phyloP scores from a whole-genome alignment of 257 asterid genomes.

The Rauvolfia tetraphylla region DNA sequence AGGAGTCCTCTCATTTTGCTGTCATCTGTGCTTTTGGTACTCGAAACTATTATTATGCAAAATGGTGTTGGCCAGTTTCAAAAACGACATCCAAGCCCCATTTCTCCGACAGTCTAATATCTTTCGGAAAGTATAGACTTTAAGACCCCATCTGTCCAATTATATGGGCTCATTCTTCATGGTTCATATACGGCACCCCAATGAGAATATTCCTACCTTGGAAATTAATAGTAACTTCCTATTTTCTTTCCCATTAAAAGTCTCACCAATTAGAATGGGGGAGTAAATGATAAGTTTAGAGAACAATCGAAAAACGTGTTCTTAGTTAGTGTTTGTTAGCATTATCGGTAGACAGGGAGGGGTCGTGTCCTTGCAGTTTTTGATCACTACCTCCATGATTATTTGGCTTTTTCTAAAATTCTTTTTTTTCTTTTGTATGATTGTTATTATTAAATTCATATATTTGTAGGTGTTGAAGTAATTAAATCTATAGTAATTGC shows the following conservation, averaged over 20 bases:
- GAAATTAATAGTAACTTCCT: no score
- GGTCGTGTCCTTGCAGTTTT: no score
- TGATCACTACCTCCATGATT: no score
- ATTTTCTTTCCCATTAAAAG: background rate
- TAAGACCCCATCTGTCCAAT: background rate
- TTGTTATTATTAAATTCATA: no score
- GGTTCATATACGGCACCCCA: background rate
- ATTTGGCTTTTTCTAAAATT: no score
- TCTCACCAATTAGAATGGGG: no score
- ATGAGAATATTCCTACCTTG: background rate
- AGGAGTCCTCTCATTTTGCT: constrained; percentile 8
- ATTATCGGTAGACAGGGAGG: no score
- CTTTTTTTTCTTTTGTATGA: no score
- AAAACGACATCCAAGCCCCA: constrained; percentile 1
- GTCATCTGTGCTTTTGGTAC: background rate
- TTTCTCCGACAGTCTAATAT: background rate
- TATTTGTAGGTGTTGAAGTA: no score
- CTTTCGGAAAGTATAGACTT: background rate
- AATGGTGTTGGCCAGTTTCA: background rate
- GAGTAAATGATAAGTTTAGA: no score
- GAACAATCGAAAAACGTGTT: no score
- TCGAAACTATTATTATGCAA: background rate
- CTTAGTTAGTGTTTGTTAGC: no score
- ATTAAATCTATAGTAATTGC: background rate
- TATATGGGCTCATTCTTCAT: constrained; percentile 2